Conservation (phyloP, 2,329 filamentous ascomycete species). For the Alternaria gaisen region DNA sequence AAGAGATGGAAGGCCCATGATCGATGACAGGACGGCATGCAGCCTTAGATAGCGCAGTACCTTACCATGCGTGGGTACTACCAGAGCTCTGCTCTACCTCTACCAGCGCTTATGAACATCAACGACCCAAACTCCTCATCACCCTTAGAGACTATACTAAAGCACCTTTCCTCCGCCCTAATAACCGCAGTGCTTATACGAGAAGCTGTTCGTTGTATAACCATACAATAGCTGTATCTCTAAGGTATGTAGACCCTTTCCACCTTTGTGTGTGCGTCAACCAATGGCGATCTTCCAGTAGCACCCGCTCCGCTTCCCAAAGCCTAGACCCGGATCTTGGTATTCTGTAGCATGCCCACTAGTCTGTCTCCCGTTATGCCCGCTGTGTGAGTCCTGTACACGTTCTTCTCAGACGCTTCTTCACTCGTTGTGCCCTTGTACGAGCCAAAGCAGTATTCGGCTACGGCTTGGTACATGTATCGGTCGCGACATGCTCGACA, state of each 20-base stretch:
- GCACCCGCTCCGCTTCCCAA: conserved; percentile 21
- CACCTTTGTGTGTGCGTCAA: conserved; percentile 23
- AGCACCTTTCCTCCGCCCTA: conserved; percentile 19
- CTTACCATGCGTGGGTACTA: neutral
- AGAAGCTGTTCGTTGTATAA: conserved; percentile 22
- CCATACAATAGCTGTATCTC: conserved; percentile 25
- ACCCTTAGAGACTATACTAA: conserved; percentile 16
- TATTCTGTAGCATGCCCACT: conserved; percentile 23
- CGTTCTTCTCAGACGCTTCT: conserved; percentile 9
- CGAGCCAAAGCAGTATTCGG: conserved; percentile 17
- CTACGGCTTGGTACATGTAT: conserved; percentile 19
- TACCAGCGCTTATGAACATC: too few relatives aligned
- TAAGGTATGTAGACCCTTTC: conserved; percentile 26
- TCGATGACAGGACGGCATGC: neutral
- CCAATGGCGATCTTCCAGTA: conserved; percentile 13
- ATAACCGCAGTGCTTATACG: conserved; percentile 24
- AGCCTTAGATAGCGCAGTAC: neutral
- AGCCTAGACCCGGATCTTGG: neutral
- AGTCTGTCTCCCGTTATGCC: conserved; percentile 15
- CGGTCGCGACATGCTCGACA: conserved; percentile 20
- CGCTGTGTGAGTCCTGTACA: conserved; percentile 14
- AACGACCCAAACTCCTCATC: too few relatives aligned
- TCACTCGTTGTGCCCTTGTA: conserved; percentile 7
- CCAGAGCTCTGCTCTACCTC: neutral
- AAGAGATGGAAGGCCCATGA: neutral